Base-by-base conservation (phyloP, 2,329 filamentous ascomycete species). In the Ascochyta pisi region DNA sequence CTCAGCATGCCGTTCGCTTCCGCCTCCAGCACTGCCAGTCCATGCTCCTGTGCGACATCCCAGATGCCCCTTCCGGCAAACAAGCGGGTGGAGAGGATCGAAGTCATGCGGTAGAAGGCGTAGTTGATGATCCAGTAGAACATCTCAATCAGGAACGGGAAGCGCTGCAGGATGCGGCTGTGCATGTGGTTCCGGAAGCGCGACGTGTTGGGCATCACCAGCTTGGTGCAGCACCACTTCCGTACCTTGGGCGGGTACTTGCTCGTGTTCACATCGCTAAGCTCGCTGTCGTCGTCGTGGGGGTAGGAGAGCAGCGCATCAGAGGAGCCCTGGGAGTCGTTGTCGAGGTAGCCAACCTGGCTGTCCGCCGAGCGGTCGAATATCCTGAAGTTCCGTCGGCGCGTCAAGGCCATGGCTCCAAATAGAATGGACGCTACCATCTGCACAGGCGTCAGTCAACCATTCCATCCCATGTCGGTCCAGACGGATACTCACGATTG, bases 71-170 rank as follows among this genome's bases (percentile, higher is more conserved):
- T 78, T 40, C 81, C 79, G 33, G 82, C 82, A 54, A 84, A 85
- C 50, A 83, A 75, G 43, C 73, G 71, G 54, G 82, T 78, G 2
- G 83, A 81, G 6, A 82, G 70, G 15, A 81, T 76, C 15, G 83
- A 81, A 7, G 85, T 87, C 71, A 86, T 77, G 34, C 82, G 79
- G 75, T 89, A 89, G 68, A 88, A 86, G 41, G 82, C 78, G 61
- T 87, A 84, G 66, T 86, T 89, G 63, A 89, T 79, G 39, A 83
- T 80, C 87, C 87, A 90, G 76, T 90, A 90, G 71, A 89, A 89
- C 86, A 90, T 89, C 73, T 90, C 87, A 44, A 90, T 81, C 50
- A 90, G 73, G 68, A 90, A 90, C 4, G 88, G 87, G 62, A 86
- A 89, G 67, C 86, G 87, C 69, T 88, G 84, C 55, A 89, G 77